Evolutionary conservation across 345 rosid species (phyloP).

Genomic region (Geranium rotundifolium): DNA sequence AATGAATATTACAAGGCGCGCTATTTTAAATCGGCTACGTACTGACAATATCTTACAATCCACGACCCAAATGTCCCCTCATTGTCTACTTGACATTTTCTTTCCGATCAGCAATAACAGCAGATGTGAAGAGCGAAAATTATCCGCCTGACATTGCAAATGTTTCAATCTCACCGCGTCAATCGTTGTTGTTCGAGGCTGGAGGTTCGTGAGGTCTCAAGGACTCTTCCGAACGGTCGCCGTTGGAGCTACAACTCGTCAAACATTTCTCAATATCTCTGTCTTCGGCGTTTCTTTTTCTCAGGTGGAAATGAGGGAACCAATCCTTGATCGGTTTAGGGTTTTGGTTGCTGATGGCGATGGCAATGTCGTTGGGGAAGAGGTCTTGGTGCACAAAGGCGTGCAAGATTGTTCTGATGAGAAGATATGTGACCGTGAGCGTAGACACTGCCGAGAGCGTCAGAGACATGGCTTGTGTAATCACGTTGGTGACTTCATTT

Average conservation of each 20-base stretch:
- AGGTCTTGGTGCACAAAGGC: conserved; percentile 42
- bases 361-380: conserved; percentile 60
- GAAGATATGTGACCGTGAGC: conserved; percentile 37
- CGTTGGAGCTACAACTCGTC: neutral
- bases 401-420: conserved; percentile 36
- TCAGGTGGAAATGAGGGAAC: conserved; percentile 15
- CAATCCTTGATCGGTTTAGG: conserved; percentile 37
- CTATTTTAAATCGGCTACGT: too few relatives aligned
- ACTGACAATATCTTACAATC: too few relatives aligned
- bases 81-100: too few relatives aligned
- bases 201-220: neutral
- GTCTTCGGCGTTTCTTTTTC: conserved; percentile 8
- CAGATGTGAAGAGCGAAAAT: too few relatives aligned
- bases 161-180: too few relatives aligned
- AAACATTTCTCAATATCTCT: conserved; percentile 11
- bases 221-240: neutral
- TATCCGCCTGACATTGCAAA: too few relatives aligned
- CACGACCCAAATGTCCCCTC: too few relatives aligned
- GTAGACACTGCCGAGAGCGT: conserved; percentile 35
- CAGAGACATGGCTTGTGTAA: conserved; percentile 31
- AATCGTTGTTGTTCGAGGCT: neutral
- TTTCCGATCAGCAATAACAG: too few relatives aligned
- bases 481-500: conserved; percentile 30
- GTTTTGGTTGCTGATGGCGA: conserved; percentile 52
- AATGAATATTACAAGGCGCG: too few relatives aligned